Conservation (phyloP, 2,329 filamentous ascomycete species). For the Scedosporium minutisporum region DNA sequence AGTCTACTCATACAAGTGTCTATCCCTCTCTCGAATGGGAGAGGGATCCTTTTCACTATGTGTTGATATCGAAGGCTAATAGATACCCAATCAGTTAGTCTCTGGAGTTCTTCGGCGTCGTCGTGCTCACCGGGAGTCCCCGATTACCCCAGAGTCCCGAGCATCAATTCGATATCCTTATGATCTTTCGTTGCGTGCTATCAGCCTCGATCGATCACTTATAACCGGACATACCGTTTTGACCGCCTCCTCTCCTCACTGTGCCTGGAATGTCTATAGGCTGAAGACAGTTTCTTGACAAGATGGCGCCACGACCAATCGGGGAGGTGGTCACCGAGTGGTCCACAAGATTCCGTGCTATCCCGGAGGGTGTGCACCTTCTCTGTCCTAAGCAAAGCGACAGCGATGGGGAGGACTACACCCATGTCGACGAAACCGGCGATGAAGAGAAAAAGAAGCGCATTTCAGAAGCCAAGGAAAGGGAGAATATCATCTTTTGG, state of each 20-base stretch:
- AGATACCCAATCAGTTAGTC: background rate
- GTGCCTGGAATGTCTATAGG: background rate
- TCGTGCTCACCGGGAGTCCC: background rate
- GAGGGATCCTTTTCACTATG: too few species aligned
- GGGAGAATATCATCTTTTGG: conserved; percentile 55
- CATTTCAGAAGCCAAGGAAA: conserved; percentile 43
- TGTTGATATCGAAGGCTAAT: background rate
- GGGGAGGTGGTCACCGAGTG: conserved; percentile 32
- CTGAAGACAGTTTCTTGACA: background rate
- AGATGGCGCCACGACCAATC: conserved; percentile 25
- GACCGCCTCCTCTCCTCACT: background rate
- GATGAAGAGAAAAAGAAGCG: conserved; percentile 39
- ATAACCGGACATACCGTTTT: background rate
- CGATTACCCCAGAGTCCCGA: background rate
- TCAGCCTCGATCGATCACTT: background rate
- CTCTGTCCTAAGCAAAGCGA: conserved; percentile 57
- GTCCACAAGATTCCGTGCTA: conserved; percentile 32
- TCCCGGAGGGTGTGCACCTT: conserved; percentile 48
- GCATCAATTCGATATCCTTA: background rate
- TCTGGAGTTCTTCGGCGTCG: background rate
- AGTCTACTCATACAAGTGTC: too few species aligned
- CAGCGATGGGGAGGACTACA: conserved; percentile 55
- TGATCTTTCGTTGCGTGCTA: background rate
- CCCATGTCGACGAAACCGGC: conserved; percentile 33
- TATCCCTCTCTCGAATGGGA: background rate